Evolutionary conservation across 2,329 filamentous ascomycete genomes (phyloP).

Genomic region (Cladosporium colombiae): DNA sequence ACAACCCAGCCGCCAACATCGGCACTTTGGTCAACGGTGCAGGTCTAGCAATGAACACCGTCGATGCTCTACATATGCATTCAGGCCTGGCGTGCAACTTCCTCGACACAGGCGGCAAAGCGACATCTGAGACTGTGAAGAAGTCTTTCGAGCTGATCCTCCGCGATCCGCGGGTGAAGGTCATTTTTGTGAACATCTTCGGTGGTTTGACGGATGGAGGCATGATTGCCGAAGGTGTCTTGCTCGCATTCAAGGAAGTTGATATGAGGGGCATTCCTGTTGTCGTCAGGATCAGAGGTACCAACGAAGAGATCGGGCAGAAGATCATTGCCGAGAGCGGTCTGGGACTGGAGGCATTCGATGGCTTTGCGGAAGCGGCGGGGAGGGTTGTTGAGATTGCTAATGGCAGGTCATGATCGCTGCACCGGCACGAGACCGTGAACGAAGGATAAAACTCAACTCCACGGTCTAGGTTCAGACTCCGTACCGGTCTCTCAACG

Average conservation of each 20-base stretch:
- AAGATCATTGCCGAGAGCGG: constrained; percentile 68
- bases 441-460: too few species aligned
- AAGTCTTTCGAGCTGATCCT: constrained; percentile 74
- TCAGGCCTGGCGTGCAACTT: constrained; percentile 78
- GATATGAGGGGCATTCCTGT: constrained; percentile 61
- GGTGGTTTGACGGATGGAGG: constrained; percentile 71
- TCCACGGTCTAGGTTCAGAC: too few species aligned
- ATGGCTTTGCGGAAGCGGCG: constrained; percentile 73
- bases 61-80: constrained; percentile 71
- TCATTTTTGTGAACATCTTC: constrained; percentile 73
- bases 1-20: constrained; percentile 60
- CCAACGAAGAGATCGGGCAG: constrained; percentile 71
- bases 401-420: constrained; percentile 21
- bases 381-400: constrained; percentile 65
- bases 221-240: constrained; percentile 76
- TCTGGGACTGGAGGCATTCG: constrained; percentile 68
- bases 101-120: constrained; percentile 86
- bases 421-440: neutral
- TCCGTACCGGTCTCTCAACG: too few species aligned
- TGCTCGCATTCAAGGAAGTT: constrained; percentile 71
- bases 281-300: constrained; percentile 75
- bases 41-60: constrained; percentile 87
- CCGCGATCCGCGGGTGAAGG: constrained; percentile 68
- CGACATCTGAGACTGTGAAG: constrained; percentile 78
- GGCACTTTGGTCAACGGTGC: constrained; percentile 88